These are phyloP conservation scores for Citrus mangshanensis DNA, from an alignment of 345 rosid genomes.

Conservation along the genomic window DNA sequence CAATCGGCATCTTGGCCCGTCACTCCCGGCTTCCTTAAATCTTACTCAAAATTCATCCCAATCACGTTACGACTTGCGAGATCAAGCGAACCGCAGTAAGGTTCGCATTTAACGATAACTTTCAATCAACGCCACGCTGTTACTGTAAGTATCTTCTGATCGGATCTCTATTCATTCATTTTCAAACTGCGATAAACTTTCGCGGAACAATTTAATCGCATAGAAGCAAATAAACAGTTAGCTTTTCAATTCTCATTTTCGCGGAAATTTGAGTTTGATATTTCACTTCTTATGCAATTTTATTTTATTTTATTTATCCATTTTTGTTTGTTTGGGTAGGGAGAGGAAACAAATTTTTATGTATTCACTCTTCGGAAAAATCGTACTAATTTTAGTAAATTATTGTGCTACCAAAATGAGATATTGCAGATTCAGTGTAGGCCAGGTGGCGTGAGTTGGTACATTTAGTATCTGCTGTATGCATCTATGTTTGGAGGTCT, in stretches of 20 bases:
- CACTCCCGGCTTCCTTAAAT: neutral
- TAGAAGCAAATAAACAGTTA: neutral
- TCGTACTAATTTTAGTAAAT: neutral
- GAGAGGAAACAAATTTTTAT: neutral
- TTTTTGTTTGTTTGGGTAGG: neutral
- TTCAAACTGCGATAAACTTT: neutral
- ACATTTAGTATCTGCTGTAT: neutral
- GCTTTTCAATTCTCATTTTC: neutral
- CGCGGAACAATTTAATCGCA: neutral
- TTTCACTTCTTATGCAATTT: neutral
- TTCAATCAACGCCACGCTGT: neutral
- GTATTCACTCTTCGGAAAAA: neutral
- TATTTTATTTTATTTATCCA: neutral
- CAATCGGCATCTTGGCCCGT: neutral
- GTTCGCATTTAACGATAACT: slow-evolving; percentile 9
- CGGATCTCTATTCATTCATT: slow-evolving; percentile 7
- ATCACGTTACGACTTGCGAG: slow-evolving; percentile 5
- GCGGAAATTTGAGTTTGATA: neutral
- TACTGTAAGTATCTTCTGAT: slow-evolving; percentile 7
- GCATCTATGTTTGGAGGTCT: slow-evolving; percentile 75
- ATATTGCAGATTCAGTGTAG: neutral
- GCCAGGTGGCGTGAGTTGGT: slow-evolving; percentile 13
- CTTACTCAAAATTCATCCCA: slow-evolving; percentile 16
- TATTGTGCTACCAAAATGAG: neutral
- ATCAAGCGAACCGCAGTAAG: slow-evolving; percentile 2